Evolutionary conservation across 208 protist species (phyloP).

Genomic region (Leptomonas pyrrhocoris): DNA sequence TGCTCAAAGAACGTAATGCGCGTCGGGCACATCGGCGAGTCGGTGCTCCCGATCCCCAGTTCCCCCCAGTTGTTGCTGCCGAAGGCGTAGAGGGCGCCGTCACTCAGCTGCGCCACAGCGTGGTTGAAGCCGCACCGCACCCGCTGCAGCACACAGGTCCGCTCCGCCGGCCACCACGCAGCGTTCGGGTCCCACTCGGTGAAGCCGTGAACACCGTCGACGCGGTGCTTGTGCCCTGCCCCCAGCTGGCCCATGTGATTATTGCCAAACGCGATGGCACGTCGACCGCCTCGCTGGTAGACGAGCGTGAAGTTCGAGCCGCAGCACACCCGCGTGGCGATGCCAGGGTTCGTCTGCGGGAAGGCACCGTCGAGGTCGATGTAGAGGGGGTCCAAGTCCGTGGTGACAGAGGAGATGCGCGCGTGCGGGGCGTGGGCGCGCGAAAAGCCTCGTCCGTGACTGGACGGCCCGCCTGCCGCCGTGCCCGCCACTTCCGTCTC

Average conservation of each 20-base stretch:
- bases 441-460: conserved; percentile 5
- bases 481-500: conserved; percentile 17
- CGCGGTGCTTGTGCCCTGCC: conserved; percentile 52
- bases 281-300: conserved; percentile 52
- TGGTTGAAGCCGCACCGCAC: conserved; percentile 72
- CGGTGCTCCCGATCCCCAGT: conserved; percentile 62
- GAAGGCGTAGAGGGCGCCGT: conserved; percentile 57
- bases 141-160: conserved; percentile 27
- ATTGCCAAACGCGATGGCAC: conserved; percentile 67
- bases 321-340: conserved; percentile 36
- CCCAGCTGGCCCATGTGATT: conserved; percentile 82
- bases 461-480: background rate
- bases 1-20: conserved; percentile 57
- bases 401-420: conserved; percentile 7
- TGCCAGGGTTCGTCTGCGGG: conserved; percentile 1
- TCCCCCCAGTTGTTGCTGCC: conserved; percentile 84
- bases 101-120: conserved; percentile 44
- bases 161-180: conserved; percentile 47
- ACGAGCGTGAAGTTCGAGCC: conserved; percentile 73
- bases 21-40: conserved; percentile 60
- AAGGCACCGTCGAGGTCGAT: conserved; percentile 61
- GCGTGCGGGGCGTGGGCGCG: background rate
- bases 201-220: conserved; percentile 50
- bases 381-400: conserved; percentile 43
- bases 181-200: conserved; percentile 57